Evolutionary conservation across 306 rosid species (phyloP).

Genomic region (Cotoneaster glaucophyllus): DNA sequence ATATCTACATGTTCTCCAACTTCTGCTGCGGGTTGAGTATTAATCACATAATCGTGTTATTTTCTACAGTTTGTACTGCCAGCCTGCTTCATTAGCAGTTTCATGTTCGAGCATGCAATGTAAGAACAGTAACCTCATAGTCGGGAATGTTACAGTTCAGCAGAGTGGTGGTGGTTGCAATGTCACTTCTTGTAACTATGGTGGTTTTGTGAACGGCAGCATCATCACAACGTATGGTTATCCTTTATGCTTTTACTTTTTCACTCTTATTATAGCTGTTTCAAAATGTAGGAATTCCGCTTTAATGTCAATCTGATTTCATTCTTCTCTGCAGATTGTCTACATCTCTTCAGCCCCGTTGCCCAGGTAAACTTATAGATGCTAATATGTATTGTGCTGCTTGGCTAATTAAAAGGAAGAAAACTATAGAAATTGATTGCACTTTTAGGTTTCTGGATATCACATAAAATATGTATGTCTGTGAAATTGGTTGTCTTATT

Average conservation of each 20-base stretch:
- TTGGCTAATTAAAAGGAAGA: not conserved
- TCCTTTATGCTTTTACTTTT: not conserved
- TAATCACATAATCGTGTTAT: slow-evolving; percentile 15
- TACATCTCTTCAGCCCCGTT: slow-evolving; percentile 79
- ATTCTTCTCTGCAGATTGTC: slow-evolving; percentile 50
- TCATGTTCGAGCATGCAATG: slow-evolving; percentile 99
- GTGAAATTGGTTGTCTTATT: not conserved
- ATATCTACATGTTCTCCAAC: not conserved
- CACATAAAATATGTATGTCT: not conserved
- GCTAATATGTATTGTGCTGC: not conserved
- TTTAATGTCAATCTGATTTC: slow-evolving; percentile 12
- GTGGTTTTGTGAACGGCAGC: slow-evolving; percentile 76
- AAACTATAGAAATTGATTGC: not conserved
- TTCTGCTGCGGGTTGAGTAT: not conserved
- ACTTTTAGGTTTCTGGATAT: not conserved
- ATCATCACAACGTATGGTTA: slow-evolving; percentile 59
- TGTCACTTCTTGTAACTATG: slow-evolving; percentile 75
- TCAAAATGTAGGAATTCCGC: not conserved
- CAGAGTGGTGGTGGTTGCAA: slow-evolving; percentile 86
- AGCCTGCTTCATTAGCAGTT: slow-evolving; percentile 91
- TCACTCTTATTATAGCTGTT: slow-evolving; percentile 4
- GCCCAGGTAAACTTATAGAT: slow-evolving; percentile 63
- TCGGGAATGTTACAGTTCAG: slow-evolving; percentile 73
- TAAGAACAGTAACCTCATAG: slow-evolving; percentile 72
- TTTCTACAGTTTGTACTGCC: slow-evolving; percentile 74